Percentiles rank a stretch among this genome's conserved stretches.
These are phyloP conservation scores for Trichoderma arundinaceum DNA, from an alignment of 2,329 filamentous ascomycete genomes.

Conservation along the genomic window DNA sequence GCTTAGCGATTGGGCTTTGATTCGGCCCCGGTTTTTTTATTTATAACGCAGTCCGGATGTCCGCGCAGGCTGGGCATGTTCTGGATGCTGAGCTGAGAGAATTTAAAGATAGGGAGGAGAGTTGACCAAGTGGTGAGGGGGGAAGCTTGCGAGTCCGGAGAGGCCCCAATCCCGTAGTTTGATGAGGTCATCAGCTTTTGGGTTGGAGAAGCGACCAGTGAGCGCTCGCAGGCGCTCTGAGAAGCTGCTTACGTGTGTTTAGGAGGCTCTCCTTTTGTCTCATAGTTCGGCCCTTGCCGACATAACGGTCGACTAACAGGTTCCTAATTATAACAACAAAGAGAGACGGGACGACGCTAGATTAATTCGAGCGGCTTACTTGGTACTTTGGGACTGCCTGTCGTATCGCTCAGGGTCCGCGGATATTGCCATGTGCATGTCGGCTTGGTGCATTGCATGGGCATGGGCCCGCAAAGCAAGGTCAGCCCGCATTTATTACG, in stretches of 20 bases:
- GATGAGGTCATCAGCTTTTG: neutral
- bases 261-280: constrained; percentile 7
- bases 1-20: constrained; percentile 7
- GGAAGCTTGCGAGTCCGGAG: neutral
- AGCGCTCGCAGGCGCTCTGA: neutral
- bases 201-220: neutral
- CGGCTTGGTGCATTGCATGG: too few relatives aligned
- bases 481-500: too few relatives aligned
- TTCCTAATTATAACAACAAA: constrained; percentile 30
- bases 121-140: neutral
- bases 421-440: too few relatives aligned
- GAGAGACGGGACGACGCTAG: neutral
- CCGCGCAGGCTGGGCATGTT: neutral
- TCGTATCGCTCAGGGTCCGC: too few relatives aligned
- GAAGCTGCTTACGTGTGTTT: constrained; percentile 16
- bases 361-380: neutral
- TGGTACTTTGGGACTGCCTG: too few relatives aligned
- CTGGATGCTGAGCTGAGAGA: neutral
- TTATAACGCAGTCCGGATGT: neutral
- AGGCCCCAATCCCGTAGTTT: neutral
- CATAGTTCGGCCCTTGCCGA: neutral
- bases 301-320: neutral
- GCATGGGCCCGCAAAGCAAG: too few relatives aligned
- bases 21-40: constrained; percentile 16
- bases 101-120: neutral